These are phyloP conservation scores for Cyberlindnera maritima DNA, from an alignment of 805 yeast species.

Conservation along the genomic window DNA sequence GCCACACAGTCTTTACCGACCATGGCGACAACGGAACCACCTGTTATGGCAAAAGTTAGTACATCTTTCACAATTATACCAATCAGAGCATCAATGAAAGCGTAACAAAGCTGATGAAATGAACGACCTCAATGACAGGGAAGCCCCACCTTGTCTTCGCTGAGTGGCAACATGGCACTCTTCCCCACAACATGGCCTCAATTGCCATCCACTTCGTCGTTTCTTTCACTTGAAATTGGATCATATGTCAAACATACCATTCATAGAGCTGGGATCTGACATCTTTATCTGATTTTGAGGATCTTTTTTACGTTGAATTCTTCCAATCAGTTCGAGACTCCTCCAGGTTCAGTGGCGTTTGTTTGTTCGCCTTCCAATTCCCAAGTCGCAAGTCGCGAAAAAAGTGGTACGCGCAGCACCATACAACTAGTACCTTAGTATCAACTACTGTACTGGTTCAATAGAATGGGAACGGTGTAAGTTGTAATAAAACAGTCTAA, in stretches of 20 bases:
- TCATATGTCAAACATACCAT: constrained; percentile 44
- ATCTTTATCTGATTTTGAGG: constrained; percentile 29
- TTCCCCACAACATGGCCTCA: background rate
- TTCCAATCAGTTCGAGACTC: no score
- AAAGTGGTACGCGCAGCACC: background rate
- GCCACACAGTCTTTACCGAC: constrained; percentile 98
- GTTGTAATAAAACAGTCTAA: background rate
- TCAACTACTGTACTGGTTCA: no score
- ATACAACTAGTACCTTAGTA: no score
- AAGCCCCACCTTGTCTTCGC: background rate
- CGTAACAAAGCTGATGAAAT: no score
- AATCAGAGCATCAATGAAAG: no score
- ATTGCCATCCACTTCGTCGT: background rate
- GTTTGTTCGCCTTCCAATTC: background rate
- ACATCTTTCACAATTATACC: background rate
- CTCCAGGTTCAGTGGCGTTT: background rate
- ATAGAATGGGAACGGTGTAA: no score
- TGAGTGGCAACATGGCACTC: background rate
- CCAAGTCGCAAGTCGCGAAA: background rate
- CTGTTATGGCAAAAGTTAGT: constrained; percentile 31
- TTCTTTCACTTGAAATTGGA: background rate
- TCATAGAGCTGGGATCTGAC: constrained; percentile 79
- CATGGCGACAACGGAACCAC: constrained; percentile 99
- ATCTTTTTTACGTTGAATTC: background rate
- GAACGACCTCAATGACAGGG: background rate